phyloP scores from a whole-genome alignment of 768 basidiomycete species.

The Hypholoma fasciculare region DNA sequence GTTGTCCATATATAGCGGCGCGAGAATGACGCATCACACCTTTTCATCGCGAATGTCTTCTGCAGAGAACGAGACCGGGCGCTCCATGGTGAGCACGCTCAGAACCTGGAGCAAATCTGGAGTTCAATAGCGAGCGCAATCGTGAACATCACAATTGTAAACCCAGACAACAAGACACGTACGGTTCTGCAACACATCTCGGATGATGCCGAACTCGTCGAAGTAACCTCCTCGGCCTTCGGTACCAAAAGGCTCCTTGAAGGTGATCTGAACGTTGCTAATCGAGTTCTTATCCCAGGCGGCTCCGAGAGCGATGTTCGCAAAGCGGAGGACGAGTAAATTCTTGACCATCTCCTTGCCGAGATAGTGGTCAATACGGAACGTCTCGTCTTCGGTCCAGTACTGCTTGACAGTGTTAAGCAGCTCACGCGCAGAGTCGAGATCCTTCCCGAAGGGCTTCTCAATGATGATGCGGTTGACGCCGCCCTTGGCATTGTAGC shows the following conservation, averaged over 20 bases:
- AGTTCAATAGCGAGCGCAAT: no score
- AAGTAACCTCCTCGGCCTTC: conserved; percentile 99
- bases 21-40: conserved; percentile 40
- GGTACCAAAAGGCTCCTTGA: conserved; percentile 99
- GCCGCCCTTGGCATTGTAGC: conserved; percentile 68
- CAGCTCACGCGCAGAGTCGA: conserved; percentile 79
- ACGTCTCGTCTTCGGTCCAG: conserved; percentile 97
- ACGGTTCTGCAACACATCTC: conserved; percentile 98
- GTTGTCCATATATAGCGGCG: conserved; percentile 1
- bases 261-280: conserved; percentile 97
- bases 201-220: conserved; percentile 99
- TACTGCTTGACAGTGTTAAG: conserved; percentile 77
- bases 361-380: conserved; percentile 98
- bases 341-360: conserved; percentile 99
- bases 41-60: conserved; percentile 99
- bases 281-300: conserved; percentile 96
- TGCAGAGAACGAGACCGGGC: conserved; percentile 94
- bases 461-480: conserved; percentile 94
- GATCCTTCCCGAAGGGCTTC: conserved; percentile 98
- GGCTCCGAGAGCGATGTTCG: conserved; percentile 86
- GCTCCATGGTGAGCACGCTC: conserved; percentile 95
- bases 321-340: conserved; percentile 92
- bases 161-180: conserved; percentile 33
- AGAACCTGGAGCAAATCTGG: conserved; percentile 93
- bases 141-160: neutral